Evolutionary conservation across 2,329 filamentous ascomycete species (phyloP).

Genomic region (Ilyonectria mors-panacis): DNA sequence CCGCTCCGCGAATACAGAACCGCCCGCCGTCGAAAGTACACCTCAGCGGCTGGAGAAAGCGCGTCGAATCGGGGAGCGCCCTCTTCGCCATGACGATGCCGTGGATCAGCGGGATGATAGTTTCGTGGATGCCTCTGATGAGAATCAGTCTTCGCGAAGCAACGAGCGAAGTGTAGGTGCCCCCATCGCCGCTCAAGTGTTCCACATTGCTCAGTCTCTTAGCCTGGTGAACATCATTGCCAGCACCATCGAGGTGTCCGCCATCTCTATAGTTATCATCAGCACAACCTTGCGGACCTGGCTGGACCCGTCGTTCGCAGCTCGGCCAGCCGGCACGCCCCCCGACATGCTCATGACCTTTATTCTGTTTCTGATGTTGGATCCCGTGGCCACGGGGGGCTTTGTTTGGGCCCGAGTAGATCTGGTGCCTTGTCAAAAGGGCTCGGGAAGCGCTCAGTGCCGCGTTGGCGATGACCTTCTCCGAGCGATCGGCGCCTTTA

Average conservation of each 20-base stretch:
- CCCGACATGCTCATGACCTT: background rate
- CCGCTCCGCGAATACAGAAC: background rate
- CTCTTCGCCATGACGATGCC: background rate
- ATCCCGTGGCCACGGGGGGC: background rate
- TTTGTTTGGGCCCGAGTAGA: background rate
- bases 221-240: background rate
- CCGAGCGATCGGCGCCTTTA: background rate
- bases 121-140: constrained; percentile 5
- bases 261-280: background rate
- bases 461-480: background rate
- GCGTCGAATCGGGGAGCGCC: background rate
- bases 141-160: background rate
- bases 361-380: background rate
- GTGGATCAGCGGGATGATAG: background rate
- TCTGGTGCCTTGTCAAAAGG: background rate
- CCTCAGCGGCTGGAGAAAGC: background rate
- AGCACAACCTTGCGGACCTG: too few species aligned
- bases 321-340: too few species aligned
- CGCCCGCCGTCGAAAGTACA: background rate
- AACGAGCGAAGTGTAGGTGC: background rate
- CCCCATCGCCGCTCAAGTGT: background rate
- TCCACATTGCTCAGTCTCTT: background rate
- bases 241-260: background rate
- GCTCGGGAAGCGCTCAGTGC: background rate
- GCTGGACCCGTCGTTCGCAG: too few species aligned